Evolutionary conservation across 768 basidiomycete genomes (phyloP).

Genomic region (Rickenella mellea): DNA sequence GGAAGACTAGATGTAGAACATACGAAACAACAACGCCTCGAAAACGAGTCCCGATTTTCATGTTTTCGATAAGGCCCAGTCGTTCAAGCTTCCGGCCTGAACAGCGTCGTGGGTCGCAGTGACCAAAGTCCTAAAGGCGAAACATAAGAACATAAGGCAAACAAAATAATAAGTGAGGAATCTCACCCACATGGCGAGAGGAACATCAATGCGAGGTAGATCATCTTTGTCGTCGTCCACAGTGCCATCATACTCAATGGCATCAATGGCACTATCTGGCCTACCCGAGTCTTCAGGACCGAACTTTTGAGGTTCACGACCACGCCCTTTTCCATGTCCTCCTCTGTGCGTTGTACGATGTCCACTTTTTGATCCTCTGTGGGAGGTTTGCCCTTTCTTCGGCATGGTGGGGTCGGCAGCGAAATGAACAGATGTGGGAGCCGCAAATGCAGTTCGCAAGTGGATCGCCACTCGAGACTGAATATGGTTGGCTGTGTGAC

Average conservation of each 20-base stretch:
- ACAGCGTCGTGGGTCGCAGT: conserved; percentile 86
- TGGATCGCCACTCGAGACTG: too few species aligned
- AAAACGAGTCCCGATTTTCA: conserved; percentile 79
- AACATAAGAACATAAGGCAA: not conserved
- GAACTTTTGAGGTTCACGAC: conserved; percentile 24
- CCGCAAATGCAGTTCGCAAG: too few species aligned
- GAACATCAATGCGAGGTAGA: conserved; percentile 39
- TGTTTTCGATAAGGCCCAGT: conserved; percentile 73
- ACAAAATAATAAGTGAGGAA: not conserved
- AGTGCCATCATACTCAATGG: conserved; percentile 28
- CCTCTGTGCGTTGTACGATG: not conserved
- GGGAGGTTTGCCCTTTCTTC: not conserved
- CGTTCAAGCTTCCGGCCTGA: conserved; percentile 88
- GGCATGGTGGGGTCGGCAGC: too few species aligned
- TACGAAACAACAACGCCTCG: conserved; percentile 92
- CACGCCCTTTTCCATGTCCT: conserved; percentile 25
- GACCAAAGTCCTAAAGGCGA: conserved; percentile 76
- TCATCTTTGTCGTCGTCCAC: conserved; percentile 21
- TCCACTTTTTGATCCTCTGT: not conserved
- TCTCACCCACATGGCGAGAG: conserved; percentile 95
- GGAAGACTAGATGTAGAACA: conserved; percentile 22
- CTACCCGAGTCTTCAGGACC: conserved; percentile 25
- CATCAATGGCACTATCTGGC: conserved; percentile 52
- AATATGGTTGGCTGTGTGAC: too few species aligned
- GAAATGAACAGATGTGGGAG: too few species aligned